Evolutionary conservation across 441 rosid genomes (phyloP).

Genomic region (Hypseocharis bilobata): DNA sequence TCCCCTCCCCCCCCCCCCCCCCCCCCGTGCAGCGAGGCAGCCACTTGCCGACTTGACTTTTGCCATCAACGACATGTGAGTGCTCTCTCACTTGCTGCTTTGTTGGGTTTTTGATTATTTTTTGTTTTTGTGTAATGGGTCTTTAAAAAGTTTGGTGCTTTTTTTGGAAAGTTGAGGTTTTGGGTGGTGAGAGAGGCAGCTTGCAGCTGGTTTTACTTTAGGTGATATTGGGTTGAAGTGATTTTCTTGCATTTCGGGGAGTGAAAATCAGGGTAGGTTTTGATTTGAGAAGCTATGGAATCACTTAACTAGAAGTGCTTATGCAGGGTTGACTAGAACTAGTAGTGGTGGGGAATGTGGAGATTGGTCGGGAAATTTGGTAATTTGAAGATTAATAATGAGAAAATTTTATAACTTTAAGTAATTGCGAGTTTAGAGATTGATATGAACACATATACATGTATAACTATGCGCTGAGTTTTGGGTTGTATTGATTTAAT

Average conservation of each 20-base stretch:
- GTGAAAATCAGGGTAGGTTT: not conserved
- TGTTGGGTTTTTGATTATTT: not conserved
- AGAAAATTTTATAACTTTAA: not conserved
- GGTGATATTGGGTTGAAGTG: not conserved
- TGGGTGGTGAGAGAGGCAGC: not conserved
- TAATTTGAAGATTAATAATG: not conserved
- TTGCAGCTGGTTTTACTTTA: not conserved
- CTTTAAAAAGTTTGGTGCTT: not conserved
- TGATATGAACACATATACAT: not conserved
- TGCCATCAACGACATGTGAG: slow-evolving; percentile 67
- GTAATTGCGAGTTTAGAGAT: not conserved
- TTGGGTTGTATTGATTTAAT: not conserved
- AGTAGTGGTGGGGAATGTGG: not conserved
- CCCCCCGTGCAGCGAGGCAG: slow-evolving; percentile 75
- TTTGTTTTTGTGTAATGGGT: not conserved
- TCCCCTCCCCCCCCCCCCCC: slow-evolving; percentile 72
- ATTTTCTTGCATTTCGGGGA: not conserved
- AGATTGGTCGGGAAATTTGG: not conserved
- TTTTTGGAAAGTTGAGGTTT: not conserved
- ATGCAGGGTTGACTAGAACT: not conserved
- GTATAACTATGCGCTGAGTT: not conserved
- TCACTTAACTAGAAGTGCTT: not conserved
- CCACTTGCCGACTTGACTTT: slow-evolving; percentile 66
- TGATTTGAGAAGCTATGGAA: not conserved
- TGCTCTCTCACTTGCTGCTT: not conserved